Evolutionary conservation across 2,329 filamentous ascomycete genomes (phyloP).

Genomic region (Paraphoma sp.): DNA sequence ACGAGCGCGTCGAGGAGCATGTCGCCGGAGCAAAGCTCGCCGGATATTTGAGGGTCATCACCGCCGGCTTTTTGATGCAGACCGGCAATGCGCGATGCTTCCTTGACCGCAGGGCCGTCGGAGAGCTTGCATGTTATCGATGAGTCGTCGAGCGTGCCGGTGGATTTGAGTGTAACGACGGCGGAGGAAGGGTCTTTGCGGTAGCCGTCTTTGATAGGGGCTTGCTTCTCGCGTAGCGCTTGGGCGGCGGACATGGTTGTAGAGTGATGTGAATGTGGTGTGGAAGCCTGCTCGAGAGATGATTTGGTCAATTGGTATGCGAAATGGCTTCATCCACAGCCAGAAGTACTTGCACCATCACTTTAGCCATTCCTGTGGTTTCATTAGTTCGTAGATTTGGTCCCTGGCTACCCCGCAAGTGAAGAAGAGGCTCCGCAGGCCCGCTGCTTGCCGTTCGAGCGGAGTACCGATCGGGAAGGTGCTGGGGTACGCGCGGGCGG

Average conservation of each 20-base stretch:
- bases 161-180: slow-evolving; percentile 54
- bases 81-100: slow-evolving; percentile 53
- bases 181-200: slow-evolving; percentile 53
- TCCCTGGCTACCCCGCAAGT: slow-evolving; percentile 24
- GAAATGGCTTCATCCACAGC: too few relatives aligned
- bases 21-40: slow-evolving; percentile 58
- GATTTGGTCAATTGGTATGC: not conserved
- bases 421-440: slow-evolving; percentile 23
- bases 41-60: slow-evolving; percentile 50
- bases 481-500: not conserved
- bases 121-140: slow-evolving; percentile 57
- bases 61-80: slow-evolving; percentile 58
- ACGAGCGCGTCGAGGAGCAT: slow-evolving; percentile 60
- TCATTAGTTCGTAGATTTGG: slow-evolving; percentile 7
- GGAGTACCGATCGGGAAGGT: slow-evolving; percentile 16
- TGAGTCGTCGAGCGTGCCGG: slow-evolving; percentile 52
- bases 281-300: not conserved
- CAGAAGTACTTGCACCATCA: not conserved
- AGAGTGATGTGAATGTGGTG: not conserved
- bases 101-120: slow-evolving; percentile 49
- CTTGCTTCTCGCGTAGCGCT: slow-evolving; percentile 56
- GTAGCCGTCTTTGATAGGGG: slow-evolving; percentile 57
- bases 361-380: not conserved
- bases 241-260: slow-evolving; percentile 33
- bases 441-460: slow-evolving; percentile 27